Conservation (phyloP, 1,284 basidiomycete genomes). For the Trametes sp. region DNA sequence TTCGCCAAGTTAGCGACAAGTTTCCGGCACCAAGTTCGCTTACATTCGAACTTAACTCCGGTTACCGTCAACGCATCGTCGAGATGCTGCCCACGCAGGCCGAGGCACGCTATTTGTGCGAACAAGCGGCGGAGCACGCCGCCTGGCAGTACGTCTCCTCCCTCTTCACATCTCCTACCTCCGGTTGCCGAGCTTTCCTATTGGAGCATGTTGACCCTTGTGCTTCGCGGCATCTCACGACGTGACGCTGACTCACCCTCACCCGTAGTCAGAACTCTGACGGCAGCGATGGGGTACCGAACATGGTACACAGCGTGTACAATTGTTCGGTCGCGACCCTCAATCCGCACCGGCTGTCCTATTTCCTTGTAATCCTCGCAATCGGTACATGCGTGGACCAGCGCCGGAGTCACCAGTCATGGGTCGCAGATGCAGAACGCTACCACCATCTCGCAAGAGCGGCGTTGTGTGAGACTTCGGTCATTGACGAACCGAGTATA, state of each 20-base stretch:
- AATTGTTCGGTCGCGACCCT: slow-evolving; percentile 58
- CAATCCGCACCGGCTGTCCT: slow-evolving; percentile 65
- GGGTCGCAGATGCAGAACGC: slow-evolving; percentile 62
- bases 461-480: slow-evolving; percentile 64
- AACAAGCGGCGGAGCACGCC: slow-evolving; percentile 66
- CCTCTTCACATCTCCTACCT: slow-evolving; percentile 15
- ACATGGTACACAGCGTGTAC: slow-evolving; percentile 71
- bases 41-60: slow-evolving; percentile 50
- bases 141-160: slow-evolving; percentile 68
- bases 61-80: slow-evolving; percentile 63
- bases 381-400: slow-evolving; percentile 69
- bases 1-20: slow-evolving; percentile 63
- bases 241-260: slow-evolving; percentile 28
- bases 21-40: slow-evolving; percentile 71
- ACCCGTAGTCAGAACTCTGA: slow-evolving; percentile 66
- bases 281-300: slow-evolving; percentile 67
- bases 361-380: slow-evolving; percentile 70
- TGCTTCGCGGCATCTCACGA: slow-evolving; percentile 26
- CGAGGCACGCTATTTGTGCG: slow-evolving; percentile 64
- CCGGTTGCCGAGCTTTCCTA: slow-evolving; percentile 18
- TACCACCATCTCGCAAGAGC: slow-evolving; percentile 68
- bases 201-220: slow-evolving; percentile 15
- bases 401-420: slow-evolving; percentile 51
- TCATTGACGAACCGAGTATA: slow-evolving; percentile 70
- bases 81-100: slow-evolving; percentile 61